These are phyloP conservation scores for Arthrobotrys sinensis DNA, from an alignment of 2,329 filamentous ascomycete species.

Conservation along the genomic window DNA sequence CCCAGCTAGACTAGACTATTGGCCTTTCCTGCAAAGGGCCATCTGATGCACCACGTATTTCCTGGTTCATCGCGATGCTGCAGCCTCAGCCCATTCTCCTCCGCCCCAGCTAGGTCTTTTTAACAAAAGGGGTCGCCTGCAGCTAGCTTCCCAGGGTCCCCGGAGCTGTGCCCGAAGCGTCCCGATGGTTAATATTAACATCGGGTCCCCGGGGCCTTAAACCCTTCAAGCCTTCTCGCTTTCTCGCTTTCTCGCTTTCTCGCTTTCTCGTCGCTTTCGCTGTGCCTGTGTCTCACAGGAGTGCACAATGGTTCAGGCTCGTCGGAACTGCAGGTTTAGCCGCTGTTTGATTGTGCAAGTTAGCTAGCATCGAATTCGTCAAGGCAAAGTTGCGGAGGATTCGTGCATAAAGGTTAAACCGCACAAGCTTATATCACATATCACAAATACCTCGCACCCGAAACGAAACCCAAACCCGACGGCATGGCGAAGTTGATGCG, in stretches of 20 bases:
- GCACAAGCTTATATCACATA: conserved; percentile 37
- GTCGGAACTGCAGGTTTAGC: conserved; percentile 38
- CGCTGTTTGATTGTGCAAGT: conserved; percentile 18
- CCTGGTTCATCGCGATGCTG: conserved; percentile 41
- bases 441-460: conserved; percentile 36
- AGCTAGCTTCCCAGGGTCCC: conserved; percentile 2
- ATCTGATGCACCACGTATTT: conserved; percentile 51
- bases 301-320: conserved; percentile 27
- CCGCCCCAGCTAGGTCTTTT: conserved; percentile 36
- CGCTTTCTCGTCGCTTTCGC: conserved; percentile 6
- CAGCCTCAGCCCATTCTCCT: conserved; percentile 36
- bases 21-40: conserved; percentile 28
- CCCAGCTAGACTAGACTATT: conserved; percentile 8
- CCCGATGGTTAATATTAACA: not conserved
- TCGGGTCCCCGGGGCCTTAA: not conserved
- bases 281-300: conserved; percentile 21
- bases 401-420: conserved; percentile 30
- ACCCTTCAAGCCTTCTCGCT: conserved; percentile 29
- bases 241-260: not conserved
- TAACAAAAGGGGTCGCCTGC: conserved; percentile 29
- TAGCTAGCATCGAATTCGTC: not conserved
- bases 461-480: conserved; percentile 24
- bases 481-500: conserved; percentile 22
- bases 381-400: conserved; percentile 24
- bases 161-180: conserved; percentile 7